Evolutionary conservation across 805 yeast genomes (phyloP).

Genomic region (Starmerella riodocensis): DNA sequence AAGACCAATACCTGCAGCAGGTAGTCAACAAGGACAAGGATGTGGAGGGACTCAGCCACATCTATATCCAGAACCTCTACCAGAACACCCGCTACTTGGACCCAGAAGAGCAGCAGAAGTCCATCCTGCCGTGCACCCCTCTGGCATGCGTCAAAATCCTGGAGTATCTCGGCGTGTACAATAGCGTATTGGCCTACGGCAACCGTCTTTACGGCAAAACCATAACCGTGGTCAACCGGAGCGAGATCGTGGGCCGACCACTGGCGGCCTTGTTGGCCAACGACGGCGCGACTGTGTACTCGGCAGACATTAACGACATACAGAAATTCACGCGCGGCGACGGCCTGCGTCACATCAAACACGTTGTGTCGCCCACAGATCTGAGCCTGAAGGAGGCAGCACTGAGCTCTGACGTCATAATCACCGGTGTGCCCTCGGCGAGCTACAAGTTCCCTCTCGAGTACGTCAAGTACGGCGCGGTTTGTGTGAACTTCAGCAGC

Average conservation of each 20-base stretch:
- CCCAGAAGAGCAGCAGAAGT: constrained; percentile 48
- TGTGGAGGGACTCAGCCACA: constrained; percentile 87
- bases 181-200: constrained; percentile 68
- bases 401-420: constrained; percentile 70
- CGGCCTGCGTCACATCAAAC: constrained; percentile 67
- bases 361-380: constrained; percentile 54
- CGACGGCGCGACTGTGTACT: constrained; percentile 93
- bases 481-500: constrained; percentile 78
- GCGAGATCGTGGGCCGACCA: constrained; percentile 96
- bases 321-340: constrained; percentile 92
- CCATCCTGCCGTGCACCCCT: constrained; percentile 93
- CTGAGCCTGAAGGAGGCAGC: constrained; percentile 51
- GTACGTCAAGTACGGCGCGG: constrained; percentile 72
- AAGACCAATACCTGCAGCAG: constrained; percentile 92
- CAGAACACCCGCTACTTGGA: constrained; percentile 84
- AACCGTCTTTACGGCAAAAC: constrained; percentile 89
- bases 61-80: constrained; percentile 85
- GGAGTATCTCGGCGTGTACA: constrained; percentile 82
- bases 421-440: constrained; percentile 88
- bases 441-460: constrained; percentile 76
- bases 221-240: constrained; percentile 76
- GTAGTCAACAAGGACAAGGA: constrained; percentile 84
- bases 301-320: constrained; percentile 74
- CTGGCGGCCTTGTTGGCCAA: constrained; percentile 90
- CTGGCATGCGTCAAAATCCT: constrained; percentile 85